Evolutionary conservation across 805 yeast genomes (phyloP), one percentile per base, ranked within the genome.

Genomic region (Priceomyces fermenticarens): DNA sequence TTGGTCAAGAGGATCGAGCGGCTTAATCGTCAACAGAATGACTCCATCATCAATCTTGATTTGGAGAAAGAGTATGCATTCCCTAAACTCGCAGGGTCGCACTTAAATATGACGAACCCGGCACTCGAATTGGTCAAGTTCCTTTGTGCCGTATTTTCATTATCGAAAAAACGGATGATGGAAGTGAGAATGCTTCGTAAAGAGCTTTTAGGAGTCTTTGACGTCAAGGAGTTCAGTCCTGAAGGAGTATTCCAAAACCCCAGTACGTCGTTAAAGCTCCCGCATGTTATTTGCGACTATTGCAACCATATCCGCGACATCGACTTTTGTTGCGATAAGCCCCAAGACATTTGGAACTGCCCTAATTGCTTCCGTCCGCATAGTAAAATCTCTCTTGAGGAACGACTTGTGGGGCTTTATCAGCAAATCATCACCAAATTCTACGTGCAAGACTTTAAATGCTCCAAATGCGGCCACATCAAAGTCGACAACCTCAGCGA

Each of bases 191-290:
- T 83, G 45, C 60, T 93, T 41, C 73, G 97, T 42, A 81, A 85
- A 46, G 89, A 85, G 41, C 64, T 95, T 45, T 70, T 93, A 29
- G 72, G 75, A 2, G 60, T 85, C 4, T 78, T 95, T 50, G 95
- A 89, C 25, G 75, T 90, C 30, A 80, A 84, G 44, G 99, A 93
- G 57, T 93, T 93, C 63, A 81, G 88, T 47, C 75, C 75, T 3
- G 87, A 81, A 42, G 87, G 91, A 1, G 69, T 68, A 12, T 90
- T 89, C 62, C 63, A 59, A 31, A 80, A 88, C 55, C 97, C 97
- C 11, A 77, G 93, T 38, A 70, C 86, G 0, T 75, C 86, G 0
- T 69, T 93, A 45, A 65, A 72, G 28, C 60, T 93, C 3, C 76
- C 83, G 1, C 83, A 82, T 33, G 74, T 89, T 4, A 68, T 85